These are phyloP conservation scores for Micromonas pusilla DNA, from an alignment of 139 green algal genomes.

Conservation along the genomic window DNA sequence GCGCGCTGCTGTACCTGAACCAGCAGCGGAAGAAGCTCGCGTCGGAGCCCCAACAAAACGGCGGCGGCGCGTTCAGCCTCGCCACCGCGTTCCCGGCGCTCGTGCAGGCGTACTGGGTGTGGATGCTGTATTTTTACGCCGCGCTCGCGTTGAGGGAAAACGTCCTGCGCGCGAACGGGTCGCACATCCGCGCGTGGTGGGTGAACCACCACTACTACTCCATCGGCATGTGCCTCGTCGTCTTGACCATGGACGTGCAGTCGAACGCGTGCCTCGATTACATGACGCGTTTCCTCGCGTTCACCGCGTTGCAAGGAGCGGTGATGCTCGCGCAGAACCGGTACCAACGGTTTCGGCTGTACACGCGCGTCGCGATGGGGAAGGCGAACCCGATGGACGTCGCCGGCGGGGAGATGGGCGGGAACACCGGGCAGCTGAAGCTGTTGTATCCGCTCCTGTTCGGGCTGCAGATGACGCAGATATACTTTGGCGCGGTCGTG, in stretches of 20 bases:
- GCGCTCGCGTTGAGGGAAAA: constrained; percentile 81
- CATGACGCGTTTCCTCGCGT: constrained; percentile 42
- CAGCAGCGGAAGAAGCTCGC: background rate
- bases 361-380: constrained; percentile 87
- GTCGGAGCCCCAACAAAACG: background rate
- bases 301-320: constrained; percentile 46
- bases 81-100: constrained; percentile 10
- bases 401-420: constrained; percentile 61
- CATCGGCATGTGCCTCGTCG: constrained; percentile 57
- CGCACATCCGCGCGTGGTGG: constrained; percentile 84
- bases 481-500: background rate
- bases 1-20: constrained; percentile 21
- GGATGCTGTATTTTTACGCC: constrained; percentile 92
- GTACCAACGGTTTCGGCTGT: constrained; percentile 86
- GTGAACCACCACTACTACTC: constrained; percentile 92
- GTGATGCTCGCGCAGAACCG: constrained; percentile 64
- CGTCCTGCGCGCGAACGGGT: constrained; percentile 87
- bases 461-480: constrained; percentile 7
- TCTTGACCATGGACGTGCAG: constrained; percentile 82
- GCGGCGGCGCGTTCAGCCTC: background rate
- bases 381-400: constrained; percentile 85
- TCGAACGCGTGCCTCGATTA: constrained; percentile 27
- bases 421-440: constrained; percentile 8
- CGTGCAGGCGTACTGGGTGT: constrained; percentile 77
- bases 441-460: constrained; percentile 24